Conservation (phyloP, 2,329 filamentous ascomycete species). For the Ophiostoma montium region DNA sequence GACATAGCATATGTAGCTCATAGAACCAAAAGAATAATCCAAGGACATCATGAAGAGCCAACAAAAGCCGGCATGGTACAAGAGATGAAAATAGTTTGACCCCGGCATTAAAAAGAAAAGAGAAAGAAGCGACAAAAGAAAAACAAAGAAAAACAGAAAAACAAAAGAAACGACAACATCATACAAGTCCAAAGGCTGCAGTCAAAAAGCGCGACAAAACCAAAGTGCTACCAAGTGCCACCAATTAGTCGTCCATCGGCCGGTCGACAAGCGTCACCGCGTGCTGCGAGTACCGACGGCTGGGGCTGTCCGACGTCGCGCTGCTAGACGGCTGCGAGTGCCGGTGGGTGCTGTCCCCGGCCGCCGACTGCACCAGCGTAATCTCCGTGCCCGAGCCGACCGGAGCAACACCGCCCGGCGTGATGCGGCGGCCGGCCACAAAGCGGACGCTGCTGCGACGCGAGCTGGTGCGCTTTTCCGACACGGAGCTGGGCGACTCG, state of each 20-base stretch:
- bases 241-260: constrained; percentile 57
- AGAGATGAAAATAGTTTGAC: background rate
- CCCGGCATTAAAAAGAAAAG: background rate
- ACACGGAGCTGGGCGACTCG: constrained; percentile 2
- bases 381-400: constrained; percentile 15
- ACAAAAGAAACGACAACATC: background rate
- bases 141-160: background rate
- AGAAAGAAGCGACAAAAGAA: background rate
- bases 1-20: background rate
- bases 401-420: constrained; percentile 19
- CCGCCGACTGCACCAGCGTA: background rate
- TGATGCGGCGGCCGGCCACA: constrained; percentile 36
- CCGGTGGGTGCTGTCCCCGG: constrained; percentile 4
- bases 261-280: constrained; percentile 59
- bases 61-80: too few species aligned
- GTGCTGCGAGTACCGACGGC: constrained; percentile 17
- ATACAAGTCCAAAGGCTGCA: background rate
- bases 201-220: background rate
- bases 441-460: constrained; percentile 38
- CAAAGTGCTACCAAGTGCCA: too few species aligned
- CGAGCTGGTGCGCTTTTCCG: constrained; percentile 51
- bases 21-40: background rate
- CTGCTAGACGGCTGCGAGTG: too few species aligned
- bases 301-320: background rate
- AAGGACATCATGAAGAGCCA: background rate